phyloP scores from a whole-genome alignment of 306 rosid species.

The Sophora flavescens region DNA sequence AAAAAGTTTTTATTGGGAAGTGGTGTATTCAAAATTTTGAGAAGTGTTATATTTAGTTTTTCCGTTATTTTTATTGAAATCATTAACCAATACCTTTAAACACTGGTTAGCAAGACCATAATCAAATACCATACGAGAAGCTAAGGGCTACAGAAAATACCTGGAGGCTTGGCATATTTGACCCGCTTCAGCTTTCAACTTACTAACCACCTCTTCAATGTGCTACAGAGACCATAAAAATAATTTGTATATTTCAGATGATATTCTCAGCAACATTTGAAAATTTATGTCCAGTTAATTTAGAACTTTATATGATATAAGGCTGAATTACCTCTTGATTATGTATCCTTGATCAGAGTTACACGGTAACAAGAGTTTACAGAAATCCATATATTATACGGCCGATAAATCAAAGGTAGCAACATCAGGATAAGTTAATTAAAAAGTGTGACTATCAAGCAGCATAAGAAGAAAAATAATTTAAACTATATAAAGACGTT shows the following conservation, averaged over 20 bases:
- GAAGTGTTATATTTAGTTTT: too few relatives aligned
- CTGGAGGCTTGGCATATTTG: conserved; percentile 49
- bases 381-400: conserved; percentile 1
- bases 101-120: background rate
- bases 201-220: conserved; percentile 48
- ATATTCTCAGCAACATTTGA: conserved; percentile 7
- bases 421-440: background rate
- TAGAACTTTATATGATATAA: background rate
- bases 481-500: background rate
- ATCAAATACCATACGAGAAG: background rate
- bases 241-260: conserved; percentile 19
- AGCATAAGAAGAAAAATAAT: conserved; percentile 1
- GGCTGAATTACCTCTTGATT: conserved; percentile 64
- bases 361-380: conserved; percentile 11
- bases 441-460: background rate
- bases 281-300: background rate
- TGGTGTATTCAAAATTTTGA: too few relatives aligned
- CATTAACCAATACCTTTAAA: too few relatives aligned
- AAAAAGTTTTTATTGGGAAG: too few relatives aligned
- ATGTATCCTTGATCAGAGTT: conserved; percentile 51
- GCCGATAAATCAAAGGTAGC: background rate
- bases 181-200: conserved; percentile 53
- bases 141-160: conserved; percentile 41
- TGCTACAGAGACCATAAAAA: conserved; percentile 46
- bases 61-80: too few relatives aligned